Conservation (phyloP, 1,284 basidiomycete genomes). For the Trichosporon coremiiforme region DNA sequence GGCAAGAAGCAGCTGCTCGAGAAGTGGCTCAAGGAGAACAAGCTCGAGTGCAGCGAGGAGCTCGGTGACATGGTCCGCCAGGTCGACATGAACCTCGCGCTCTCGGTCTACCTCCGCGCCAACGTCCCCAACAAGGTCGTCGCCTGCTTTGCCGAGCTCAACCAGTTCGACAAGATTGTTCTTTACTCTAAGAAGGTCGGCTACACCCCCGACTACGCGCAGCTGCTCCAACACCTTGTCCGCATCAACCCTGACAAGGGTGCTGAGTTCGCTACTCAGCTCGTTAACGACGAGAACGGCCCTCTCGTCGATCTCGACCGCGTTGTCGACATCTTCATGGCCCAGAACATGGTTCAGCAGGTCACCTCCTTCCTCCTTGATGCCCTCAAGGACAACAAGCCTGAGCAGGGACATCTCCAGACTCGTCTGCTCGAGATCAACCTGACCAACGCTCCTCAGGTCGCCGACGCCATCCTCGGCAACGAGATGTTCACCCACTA, state of each 20-base stretch:
- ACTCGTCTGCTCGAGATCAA: constrained; percentile 99
- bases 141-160: constrained; percentile 98
- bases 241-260: constrained; percentile 97
- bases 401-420: constrained; percentile 94
- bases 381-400: constrained; percentile 98
- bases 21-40: constrained; percentile 99
- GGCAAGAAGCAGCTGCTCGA: constrained; percentile 96
- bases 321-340: constrained; percentile 98
- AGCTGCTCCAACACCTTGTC: constrained; percentile 96
- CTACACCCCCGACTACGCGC: constrained; percentile 90
- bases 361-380: constrained; percentile 98
- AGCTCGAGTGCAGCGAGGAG: constrained; percentile 98
- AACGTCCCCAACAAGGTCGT: constrained; percentile 99
- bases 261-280: constrained; percentile 93
- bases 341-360: constrained; percentile 99
- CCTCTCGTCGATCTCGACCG: constrained; percentile 93
- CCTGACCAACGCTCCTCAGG: constrained; percentile 94
- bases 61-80: constrained; percentile 92
- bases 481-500: constrained; percentile 99
- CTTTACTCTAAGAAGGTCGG: constrained; percentile 97
- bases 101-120: constrained; percentile 96
- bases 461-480: constrained; percentile 97
- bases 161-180: constrained; percentile 98
- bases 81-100: constrained; percentile 94
- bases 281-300: constrained; percentile 91